Conservation (phyloP, 768 basidiomycete genomes). For the Fibroporia radiculosa region DNA sequence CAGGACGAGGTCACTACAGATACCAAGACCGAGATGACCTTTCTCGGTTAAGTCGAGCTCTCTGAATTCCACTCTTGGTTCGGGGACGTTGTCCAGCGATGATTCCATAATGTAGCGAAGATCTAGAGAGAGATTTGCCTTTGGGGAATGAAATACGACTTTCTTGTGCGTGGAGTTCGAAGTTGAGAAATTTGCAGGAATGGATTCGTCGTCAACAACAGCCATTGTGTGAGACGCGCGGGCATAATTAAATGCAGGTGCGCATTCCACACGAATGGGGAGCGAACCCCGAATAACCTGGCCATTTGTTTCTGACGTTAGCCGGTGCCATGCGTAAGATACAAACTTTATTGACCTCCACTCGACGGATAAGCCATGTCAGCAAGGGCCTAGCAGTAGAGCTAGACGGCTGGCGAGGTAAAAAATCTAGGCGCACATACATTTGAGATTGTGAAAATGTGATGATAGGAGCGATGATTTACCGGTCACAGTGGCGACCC, state of each 20-base stretch:
- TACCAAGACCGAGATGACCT: slow-evolving; percentile 69
- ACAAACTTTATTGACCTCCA: slow-evolving; percentile 46
- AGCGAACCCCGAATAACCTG: slow-evolving; percentile 79
- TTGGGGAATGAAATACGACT: slow-evolving; percentile 48
- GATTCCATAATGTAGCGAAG: slow-evolving; percentile 66
- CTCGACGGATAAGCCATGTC: slow-evolving; percentile 77
- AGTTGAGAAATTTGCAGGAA: slow-evolving; percentile 20
- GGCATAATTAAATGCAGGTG: slow-evolving; percentile 96
- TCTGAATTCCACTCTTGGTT: slow-evolving; percentile 50
- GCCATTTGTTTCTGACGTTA: background rate
- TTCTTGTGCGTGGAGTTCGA: slow-evolving; percentile 38
- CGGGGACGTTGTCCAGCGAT: slow-evolving; percentile 39
- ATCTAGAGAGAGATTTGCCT: slow-evolving; percentile 52
- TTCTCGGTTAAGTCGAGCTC: slow-evolving; percentile 57
- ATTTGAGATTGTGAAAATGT: background rate
- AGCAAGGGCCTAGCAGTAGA: slow-evolving; percentile 53
- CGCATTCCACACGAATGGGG: slow-evolving; percentile 80
- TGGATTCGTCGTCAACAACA: slow-evolving; percentile 41
- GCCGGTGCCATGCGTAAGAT: background rate
- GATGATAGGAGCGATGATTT: background rate
- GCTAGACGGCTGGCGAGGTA: slow-evolving; percentile 53
- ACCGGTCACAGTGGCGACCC: slow-evolving; percentile 82
- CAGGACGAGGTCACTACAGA: slow-evolving; percentile 51
- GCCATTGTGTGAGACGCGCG: slow-evolving; percentile 62
- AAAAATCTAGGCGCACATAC: slow-evolving; percentile 46